A percentile compares a stretch with the other conserved stretches of the same genome.
phyloP scores from a whole-genome alignment of 345 rosid species.

The Dovyalis caffra region DNA sequence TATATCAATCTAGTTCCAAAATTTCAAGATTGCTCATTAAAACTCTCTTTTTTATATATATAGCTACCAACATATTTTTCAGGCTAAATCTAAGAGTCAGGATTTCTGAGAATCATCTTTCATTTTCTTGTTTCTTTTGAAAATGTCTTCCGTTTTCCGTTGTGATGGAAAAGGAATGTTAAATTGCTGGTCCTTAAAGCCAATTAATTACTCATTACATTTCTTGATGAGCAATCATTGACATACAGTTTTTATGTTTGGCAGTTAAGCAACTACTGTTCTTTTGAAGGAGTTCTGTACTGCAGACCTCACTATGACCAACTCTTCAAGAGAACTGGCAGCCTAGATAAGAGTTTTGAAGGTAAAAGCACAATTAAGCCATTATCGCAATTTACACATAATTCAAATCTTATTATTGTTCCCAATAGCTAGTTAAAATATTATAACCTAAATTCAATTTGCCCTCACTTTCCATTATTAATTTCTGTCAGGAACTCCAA shows the following conservation, averaged over 20 bases:
- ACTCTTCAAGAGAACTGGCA: constrained; percentile 66
- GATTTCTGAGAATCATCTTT: constrained; percentile 1
- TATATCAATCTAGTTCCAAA: neutral
- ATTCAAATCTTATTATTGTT: neutral
- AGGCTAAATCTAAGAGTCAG: neutral
- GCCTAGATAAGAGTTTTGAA: constrained; percentile 63
- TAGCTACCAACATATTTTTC: neutral
- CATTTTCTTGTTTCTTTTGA: neutral
- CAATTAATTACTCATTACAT: neutral
- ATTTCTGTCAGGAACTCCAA: constrained; percentile 50
- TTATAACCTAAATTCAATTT: neutral
- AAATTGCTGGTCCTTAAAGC: neutral
- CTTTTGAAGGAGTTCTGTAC: constrained; percentile 66
- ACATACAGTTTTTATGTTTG: neutral
- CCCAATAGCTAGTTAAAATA: neutral
- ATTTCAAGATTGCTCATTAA: neutral
- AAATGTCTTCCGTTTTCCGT: neutral
- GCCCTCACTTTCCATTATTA: neutral
- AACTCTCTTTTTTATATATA: neutral
- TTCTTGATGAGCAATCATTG: neutral
- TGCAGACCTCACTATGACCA: constrained; percentile 73
- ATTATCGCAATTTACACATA: neutral
- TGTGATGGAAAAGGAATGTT: neutral
- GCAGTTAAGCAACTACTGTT: constrained; percentile 59
- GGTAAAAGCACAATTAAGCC: constrained; percentile 25